These are phyloP conservation scores for Macrotyloma uniflorum DNA, from an alignment of 306 rosid species.

Conservation along the genomic window DNA sequence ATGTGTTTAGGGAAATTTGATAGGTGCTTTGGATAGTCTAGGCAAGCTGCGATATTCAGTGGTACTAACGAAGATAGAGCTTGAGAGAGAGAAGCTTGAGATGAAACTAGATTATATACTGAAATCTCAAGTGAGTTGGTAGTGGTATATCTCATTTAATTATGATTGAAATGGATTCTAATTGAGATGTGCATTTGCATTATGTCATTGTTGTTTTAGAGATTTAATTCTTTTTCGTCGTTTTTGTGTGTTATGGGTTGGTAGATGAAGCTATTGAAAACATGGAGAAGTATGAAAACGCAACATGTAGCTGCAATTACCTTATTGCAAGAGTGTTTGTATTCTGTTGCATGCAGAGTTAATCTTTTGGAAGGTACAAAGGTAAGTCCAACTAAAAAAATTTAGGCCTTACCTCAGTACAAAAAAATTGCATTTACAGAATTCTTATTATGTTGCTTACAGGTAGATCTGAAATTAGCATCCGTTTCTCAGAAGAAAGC, in stretches of 20 bases:
- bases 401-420: neutral
- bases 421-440: neutral
- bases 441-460: neutral
- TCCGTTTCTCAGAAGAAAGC: conserved; percentile 47
- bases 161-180: neutral
- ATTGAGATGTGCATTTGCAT: neutral
- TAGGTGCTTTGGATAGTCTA: conserved; percentile 46
- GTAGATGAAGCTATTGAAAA: conserved; percentile 56
- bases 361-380: conserved; percentile 70
- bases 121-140: conserved; percentile 62
- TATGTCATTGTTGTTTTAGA: neutral
- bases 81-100: conserved; percentile 63
- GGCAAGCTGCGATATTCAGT: conserved; percentile 50
- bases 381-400: conserved; percentile 43
- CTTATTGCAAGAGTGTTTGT: conserved; percentile 46
- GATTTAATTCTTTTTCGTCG: neutral
- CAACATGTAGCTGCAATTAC: conserved; percentile 50
- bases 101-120: conserved; percentile 59
- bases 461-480: conserved; percentile 51
- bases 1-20: conserved; percentile 44
- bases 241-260: neutral
- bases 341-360: conserved; percentile 60
- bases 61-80: conserved; percentile 52
- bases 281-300: conserved; percentile 70
- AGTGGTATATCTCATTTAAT: neutral